These are phyloP conservation scores for Plantago coronopus DNA, from an alignment of 305 asterid species.

Conservation along the genomic window DNA sequence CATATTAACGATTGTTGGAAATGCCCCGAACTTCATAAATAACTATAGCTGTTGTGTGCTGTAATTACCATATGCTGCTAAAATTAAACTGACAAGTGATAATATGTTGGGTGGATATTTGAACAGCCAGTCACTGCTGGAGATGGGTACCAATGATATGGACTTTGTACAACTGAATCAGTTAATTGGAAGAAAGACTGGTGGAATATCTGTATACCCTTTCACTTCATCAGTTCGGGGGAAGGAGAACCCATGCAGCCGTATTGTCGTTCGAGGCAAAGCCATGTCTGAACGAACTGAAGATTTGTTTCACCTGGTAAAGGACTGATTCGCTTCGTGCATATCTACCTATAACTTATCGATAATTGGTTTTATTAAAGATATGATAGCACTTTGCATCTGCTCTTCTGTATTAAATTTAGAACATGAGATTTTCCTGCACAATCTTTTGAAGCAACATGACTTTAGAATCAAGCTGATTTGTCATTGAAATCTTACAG, in stretches of 20 bases:
- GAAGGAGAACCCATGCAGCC: slow-evolving; percentile 70
- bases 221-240: slow-evolving; percentile 82
- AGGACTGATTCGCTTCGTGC: slow-evolving; percentile 16
- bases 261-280: slow-evolving; percentile 82
- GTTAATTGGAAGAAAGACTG: slow-evolving; percentile 95
- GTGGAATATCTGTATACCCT: slow-evolving; percentile 93
- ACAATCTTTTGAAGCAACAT: no score
- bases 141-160: slow-evolving; percentile 96
- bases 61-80: slow-evolving; percentile 3
- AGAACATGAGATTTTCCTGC: no score
- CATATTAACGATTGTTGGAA: no score
- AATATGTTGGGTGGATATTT: slow-evolving; percentile 25
- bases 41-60: slow-evolving; percentile 8
- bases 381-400: no score
- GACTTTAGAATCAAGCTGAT: no score
- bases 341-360: no score
- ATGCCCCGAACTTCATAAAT: neutral
- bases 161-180: slow-evolving; percentile 91
- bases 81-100: slow-evolving; percentile 24
- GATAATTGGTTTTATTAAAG: no score
- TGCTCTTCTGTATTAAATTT: no score
- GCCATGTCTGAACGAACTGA: slow-evolving; percentile 85
- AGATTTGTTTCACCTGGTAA: slow-evolving; percentile 89
- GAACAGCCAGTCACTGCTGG: slow-evolving; percentile 89
- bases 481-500: no score